A percentile compares a stretch with the other conserved stretches of the same genome.
These are phyloP conservation scores for Cladobotryum mycophilum DNA, from an alignment of 2,329 filamentous ascomycete species.

Conservation along the genomic window DNA sequence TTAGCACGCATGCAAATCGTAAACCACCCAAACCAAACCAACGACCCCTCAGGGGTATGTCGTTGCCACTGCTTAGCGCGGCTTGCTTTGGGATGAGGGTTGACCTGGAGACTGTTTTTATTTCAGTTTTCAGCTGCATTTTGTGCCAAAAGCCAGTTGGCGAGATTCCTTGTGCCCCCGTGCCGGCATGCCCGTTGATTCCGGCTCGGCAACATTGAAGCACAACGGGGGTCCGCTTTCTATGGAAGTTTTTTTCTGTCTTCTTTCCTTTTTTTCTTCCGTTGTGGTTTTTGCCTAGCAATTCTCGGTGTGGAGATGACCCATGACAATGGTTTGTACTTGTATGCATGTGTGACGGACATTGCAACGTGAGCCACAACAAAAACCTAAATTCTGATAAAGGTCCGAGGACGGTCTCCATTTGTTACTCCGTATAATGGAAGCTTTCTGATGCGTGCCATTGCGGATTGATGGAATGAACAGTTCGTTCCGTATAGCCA, in stretches of 20 bases:
- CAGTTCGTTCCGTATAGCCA: too few species aligned
- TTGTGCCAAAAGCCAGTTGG: not conserved
- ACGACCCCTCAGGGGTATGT: conserved; percentile 1
- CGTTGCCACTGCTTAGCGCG: conserved; percentile 8
- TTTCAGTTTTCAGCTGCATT: conserved; percentile 6
- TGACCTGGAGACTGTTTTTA: conserved; percentile 2
- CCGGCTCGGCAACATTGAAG: conserved; percentile 9
- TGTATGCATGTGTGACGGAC: not conserved
- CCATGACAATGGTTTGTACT: not conserved
- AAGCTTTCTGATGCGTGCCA: too few species aligned
- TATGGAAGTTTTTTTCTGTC: not conserved
- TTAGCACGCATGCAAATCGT: conserved; percentile 3
- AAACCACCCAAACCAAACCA: conserved; percentile 1
- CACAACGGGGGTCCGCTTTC: not conserved
- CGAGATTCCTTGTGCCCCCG: not conserved
- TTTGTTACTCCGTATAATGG: too few species aligned
- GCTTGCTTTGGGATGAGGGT: not conserved
- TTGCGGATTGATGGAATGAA: too few species aligned
- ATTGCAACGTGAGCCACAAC: not conserved
- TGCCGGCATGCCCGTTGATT: conserved; percentile 6
- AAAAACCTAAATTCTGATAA: not conserved
- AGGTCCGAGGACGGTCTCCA: too few species aligned
- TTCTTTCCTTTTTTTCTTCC: not conserved
- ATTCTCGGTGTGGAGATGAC: not conserved
- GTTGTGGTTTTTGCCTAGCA: not conserved